Evolutionary conservation across 768 basidiomycete species (phyloP).

Genomic region (Paxillus rubicundulus): DNA sequence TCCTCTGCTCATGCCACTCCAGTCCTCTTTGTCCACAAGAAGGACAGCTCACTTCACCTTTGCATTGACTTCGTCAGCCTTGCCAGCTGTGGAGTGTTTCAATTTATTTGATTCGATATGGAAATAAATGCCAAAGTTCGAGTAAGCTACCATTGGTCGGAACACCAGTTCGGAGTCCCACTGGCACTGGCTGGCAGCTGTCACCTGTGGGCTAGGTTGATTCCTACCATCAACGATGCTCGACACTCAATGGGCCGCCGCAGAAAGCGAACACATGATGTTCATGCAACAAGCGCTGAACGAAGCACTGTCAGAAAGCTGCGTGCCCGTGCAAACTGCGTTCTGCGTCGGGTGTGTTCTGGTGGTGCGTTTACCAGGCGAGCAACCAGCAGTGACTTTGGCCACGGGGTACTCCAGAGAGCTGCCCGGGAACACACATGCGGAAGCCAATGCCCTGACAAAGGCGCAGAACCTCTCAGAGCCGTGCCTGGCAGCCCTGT

Average conservation of each 20-base stretch:
- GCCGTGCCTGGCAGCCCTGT: conserved; percentile 42
- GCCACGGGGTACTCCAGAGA: conserved; percentile 89
- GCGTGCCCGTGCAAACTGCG: conserved; percentile 65
- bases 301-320: conserved; percentile 61
- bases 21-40: no score
- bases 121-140: no score
- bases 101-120: no score
- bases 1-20: no score
- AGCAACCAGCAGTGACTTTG: conserved; percentile 52
- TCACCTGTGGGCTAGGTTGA: background rate
- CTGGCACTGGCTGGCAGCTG: no score
- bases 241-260: background rate
- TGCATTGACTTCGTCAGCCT: no score
- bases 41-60: no score
- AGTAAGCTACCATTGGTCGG: no score
- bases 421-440: conserved; percentile 92
- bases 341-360: conserved; percentile 93
- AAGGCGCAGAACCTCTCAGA: conserved; percentile 57
- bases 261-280: conserved; percentile 30
- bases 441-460: conserved; percentile 88
- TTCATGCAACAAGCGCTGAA: conserved; percentile 64
- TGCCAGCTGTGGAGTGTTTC: no score
- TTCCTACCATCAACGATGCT: background rate
- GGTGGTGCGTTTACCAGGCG: conserved; percentile 44
- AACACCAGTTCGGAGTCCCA: no score